Percentiles rank a stretch among this genome's conserved stretches.
Conservation (phyloP, 1,139 yeast species). For the Geotrichum fermentans region DNA sequence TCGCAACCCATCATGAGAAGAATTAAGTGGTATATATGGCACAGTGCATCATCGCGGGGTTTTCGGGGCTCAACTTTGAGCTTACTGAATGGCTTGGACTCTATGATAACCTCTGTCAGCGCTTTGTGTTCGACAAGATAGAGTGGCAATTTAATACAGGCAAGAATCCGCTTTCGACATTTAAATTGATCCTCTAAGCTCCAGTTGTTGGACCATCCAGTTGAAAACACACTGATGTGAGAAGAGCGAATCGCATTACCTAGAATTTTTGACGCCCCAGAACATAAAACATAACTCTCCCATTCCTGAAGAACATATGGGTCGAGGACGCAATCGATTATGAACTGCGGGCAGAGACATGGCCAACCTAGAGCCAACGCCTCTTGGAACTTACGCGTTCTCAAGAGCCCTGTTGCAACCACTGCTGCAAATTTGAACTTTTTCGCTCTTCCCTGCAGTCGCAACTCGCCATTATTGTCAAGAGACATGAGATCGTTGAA, state of each 20-base stretch:
- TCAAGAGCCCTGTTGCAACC: slow-evolving; percentile 51
- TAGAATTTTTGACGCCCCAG: slow-evolving; percentile 54
- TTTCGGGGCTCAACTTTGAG: slow-evolving; percentile 18
- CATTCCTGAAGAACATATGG: slow-evolving; percentile 39
- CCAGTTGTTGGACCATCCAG: slow-evolving; percentile 25
- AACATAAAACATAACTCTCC: slow-evolving; percentile 59
- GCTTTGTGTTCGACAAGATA: slow-evolving; percentile 24
- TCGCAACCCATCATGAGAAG: slow-evolving; percentile 10
- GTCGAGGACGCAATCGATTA: slow-evolving; percentile 49
- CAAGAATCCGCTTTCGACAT: slow-evolving; percentile 25
- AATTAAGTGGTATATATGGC: slow-evolving; percentile 2
- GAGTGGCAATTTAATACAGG: slow-evolving; percentile 23
- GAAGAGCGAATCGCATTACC: slow-evolving; percentile 26
- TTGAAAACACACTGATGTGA: slow-evolving; percentile 26
- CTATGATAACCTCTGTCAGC: slow-evolving; percentile 11
- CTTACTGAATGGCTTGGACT: background rate
- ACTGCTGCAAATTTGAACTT: slow-evolving; percentile 61
- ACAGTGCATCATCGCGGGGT: slow-evolving; percentile 6
- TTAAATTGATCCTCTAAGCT: slow-evolving; percentile 29
- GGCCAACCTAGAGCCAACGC: slow-evolving; percentile 91
- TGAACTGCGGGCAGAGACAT: slow-evolving; percentile 56
- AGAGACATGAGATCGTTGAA: no score
- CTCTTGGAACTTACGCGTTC: slow-evolving; percentile 75
- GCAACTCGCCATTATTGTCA: no score
- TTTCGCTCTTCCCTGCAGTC: no score